Base-by-base conservation (phyloP, 345 rosid species). In the Aquilaria yunnanensis region DNA sequence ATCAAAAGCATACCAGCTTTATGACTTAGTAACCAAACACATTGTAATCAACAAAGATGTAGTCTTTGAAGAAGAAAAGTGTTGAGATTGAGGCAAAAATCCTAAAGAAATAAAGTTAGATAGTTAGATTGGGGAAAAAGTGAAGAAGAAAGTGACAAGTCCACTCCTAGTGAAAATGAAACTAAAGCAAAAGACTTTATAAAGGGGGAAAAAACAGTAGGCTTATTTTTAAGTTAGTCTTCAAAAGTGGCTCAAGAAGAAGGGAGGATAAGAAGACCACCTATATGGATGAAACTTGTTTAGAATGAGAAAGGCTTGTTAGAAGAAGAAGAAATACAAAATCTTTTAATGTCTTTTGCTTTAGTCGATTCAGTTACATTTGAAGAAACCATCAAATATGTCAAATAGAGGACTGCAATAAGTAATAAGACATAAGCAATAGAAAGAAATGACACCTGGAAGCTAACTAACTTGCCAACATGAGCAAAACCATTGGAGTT, bases 211-310 rank as follows among this genome's bases (percentile, higher is more conserved):
- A 0, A 16, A 16, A 16, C 23, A 16, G 23, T 16, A 16, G 23
- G 23, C 23, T 16, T 16, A 16, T 16, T 16, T 16, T 16, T 16
- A 16, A 16, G 23, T 16, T 16, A 16, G 23, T 16, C 12, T 46
- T 6, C 7, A 6, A 1, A 46, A 6, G 48, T 46, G 48, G 48
- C 48, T 16, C 23, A 16, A 16, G 23, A 16, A 16, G 23, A 16
- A 56, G 8, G 61, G 10, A 8, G 10, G 37, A 1, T 11, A 5
- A 16, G 60, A 54, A 54, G 43, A 16, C 10, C 31, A 54, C 72
- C 66, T 3, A 1, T 10, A 0, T 68, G 51, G 72, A 68, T 68
- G 61, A n/a, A 54, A n/a, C 56, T 60, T 48, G 54, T 43, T 12
- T 32, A 14, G 14, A 23, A 1, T 4, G 67, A 54, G 30, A 56